Percentiles rank a stretch among this genome's conserved stretches.
phyloP scores from a whole-genome alignment of 257 asterid genomes.

The Primulina tabacum region DNA sequence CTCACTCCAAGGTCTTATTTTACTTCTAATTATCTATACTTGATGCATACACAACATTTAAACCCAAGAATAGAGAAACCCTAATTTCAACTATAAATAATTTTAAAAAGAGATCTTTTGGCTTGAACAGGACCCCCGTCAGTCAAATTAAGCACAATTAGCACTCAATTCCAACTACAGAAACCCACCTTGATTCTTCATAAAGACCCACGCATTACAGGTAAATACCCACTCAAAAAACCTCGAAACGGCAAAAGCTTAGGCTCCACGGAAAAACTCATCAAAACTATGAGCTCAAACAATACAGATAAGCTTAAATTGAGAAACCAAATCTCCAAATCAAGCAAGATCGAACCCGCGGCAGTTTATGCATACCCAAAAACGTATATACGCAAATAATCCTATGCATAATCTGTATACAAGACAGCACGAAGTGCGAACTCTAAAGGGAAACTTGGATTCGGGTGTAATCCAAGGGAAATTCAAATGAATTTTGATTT shows the following conservation, averaged over 20 bases:
- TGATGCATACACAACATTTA: slow-evolving; percentile 17
- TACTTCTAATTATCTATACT: slow-evolving; percentile 17
- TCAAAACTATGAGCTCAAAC: slow-evolving; percentile 11
- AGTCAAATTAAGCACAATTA: slow-evolving; percentile 19
- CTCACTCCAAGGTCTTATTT: background rate
- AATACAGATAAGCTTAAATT: slow-evolving; percentile 9
- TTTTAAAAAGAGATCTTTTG: slow-evolving; percentile 16
- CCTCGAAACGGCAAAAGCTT: slow-evolving; percentile 1
- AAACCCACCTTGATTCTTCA: slow-evolving; percentile 33
- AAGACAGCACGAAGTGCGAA: background rate
- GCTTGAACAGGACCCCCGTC: slow-evolving; percentile 38
- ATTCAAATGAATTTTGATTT: slow-evolving; percentile 22
- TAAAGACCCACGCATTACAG: slow-evolving; percentile 12
- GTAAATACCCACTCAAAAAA: slow-evolving; percentile 16
- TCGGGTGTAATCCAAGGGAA: slow-evolving; percentile 14
- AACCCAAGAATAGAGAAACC: slow-evolving; percentile 25
- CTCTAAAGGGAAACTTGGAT: slow-evolving; percentile 17
- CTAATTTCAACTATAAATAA: slow-evolving; percentile 16
- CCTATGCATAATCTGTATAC: background rate
- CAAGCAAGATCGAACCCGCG: slow-evolving; percentile 29
- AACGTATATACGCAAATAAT: slow-evolving; percentile 23
- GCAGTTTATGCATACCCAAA: slow-evolving; percentile 12
- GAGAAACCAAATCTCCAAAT: slow-evolving; percentile 24
- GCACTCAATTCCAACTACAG: slow-evolving; percentile 23
- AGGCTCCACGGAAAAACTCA: slow-evolving; percentile 12